Evolutionary conservation across 2,329 filamentous ascomycete species (phyloP).

Genomic region (Bipolaris cookei): DNA sequence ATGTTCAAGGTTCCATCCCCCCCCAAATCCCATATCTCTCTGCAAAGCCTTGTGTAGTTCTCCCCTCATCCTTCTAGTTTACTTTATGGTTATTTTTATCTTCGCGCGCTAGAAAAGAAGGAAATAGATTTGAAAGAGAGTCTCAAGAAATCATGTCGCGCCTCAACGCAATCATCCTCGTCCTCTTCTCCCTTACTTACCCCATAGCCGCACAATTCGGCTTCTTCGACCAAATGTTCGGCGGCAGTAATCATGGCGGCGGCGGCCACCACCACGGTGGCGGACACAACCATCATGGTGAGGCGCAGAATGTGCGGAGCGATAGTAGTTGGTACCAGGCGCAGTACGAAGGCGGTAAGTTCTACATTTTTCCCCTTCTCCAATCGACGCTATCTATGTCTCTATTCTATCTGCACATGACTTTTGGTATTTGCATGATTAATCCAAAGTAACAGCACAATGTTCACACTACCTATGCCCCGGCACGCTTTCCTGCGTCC

Average conservation of each 20-base stretch:
- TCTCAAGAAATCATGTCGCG: conserved; percentile 35
- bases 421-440: too few relatives aligned
- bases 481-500: conserved; percentile 90
- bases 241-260: conserved; percentile 66
- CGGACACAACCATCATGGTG: conserved; percentile 54
- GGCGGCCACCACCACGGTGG: conserved; percentile 64
- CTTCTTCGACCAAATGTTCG: conserved; percentile 99
- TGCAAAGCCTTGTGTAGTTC: background rate
- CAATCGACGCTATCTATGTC: too few relatives aligned
- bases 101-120: background rate
- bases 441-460: conserved; percentile 61
- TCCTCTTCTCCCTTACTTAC: conserved; percentile 62
- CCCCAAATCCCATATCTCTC: conserved; percentile 11
- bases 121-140: background rate
- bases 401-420: too few relatives aligned
- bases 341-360: conserved; percentile 70
- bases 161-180: conserved; percentile 35
- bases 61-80: background rate
- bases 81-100: too few relatives aligned
- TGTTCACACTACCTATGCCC: conserved; percentile 96
- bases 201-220: conserved; percentile 81
- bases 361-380: too few relatives aligned
- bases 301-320: conserved; percentile 78
- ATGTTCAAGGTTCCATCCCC: too few relatives aligned
- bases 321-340: conserved; percentile 81